These are phyloP conservation scores for Cyclotella kingstonii DNA, from an alignment of 108 stramenopile species.

Conservation along the genomic window DNA sequence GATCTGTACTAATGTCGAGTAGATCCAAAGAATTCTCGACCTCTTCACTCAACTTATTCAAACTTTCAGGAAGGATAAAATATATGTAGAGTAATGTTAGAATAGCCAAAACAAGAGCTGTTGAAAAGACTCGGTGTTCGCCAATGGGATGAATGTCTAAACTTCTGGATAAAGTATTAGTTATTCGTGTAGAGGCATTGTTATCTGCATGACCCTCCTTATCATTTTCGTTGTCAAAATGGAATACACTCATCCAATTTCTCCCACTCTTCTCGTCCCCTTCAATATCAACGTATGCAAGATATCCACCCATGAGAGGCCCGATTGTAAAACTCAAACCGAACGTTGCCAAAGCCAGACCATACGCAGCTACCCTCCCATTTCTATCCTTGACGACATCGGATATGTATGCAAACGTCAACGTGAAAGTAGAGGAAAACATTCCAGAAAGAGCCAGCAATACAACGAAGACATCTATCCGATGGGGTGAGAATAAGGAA, in stretches of 20 bases:
- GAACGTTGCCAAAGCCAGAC: constrained; percentile 94
- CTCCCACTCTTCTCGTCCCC: constrained; percentile 37
- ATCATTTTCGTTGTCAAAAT: constrained; percentile 13
- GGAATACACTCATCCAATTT: constrained; percentile 43
- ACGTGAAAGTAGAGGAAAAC: constrained; percentile 93
- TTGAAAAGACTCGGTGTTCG: constrained; percentile 66
- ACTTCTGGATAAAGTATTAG: neutral
- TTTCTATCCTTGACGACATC: constrained; percentile 82
- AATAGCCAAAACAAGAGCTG: constrained; percentile 58
- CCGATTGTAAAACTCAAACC: constrained; percentile 95
- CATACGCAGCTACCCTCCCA: constrained; percentile 92
- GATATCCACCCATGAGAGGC: constrained; percentile 93
- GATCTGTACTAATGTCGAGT: neutral
- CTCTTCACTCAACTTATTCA: constrained; percentile 20
- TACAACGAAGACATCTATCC: constrained; percentile 63
- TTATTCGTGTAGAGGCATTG: neutral
- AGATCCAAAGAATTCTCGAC: constrained; percentile 11
- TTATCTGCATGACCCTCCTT: neutral
- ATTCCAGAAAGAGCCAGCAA: constrained; percentile 84
- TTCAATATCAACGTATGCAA: constrained; percentile 51
- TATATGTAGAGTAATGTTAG: constrained; percentile 79
- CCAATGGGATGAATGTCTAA: constrained; percentile 41
- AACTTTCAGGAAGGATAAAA: constrained; percentile 71
- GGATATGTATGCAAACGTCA: constrained; percentile 96
- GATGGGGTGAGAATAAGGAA: constrained; percentile 3